These are phyloP conservation scores for Aegilops longissima DNA, from an alignment of 176 grass and related monocot species.

Conservation along the genomic window DNA sequence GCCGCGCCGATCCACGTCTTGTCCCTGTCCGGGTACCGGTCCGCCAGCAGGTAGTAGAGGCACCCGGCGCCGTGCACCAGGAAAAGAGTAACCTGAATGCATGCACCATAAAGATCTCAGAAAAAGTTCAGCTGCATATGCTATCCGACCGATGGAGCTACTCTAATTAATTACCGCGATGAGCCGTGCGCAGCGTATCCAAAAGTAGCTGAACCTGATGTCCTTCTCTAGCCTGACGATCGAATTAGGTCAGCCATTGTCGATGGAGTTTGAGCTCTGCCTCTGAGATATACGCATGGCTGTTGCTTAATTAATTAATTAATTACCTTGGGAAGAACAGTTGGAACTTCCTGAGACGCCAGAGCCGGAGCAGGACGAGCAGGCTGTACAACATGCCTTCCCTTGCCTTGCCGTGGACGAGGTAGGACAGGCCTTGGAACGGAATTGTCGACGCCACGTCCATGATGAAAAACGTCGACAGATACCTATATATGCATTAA, in stretches of 20 bases:
- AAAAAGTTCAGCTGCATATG: not conserved
- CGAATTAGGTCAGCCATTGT: not conserved
- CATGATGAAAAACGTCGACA: slow-evolving; percentile 92
- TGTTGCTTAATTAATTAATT: not conserved
- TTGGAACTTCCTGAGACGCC: slow-evolving; percentile 87
- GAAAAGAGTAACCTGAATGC: slow-evolving; percentile 77
- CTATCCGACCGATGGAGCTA: not conserved
- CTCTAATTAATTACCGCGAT: slow-evolving; percentile 34
- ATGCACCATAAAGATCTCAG: not conserved
- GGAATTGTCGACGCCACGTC: slow-evolving; percentile 92
- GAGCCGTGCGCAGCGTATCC: slow-evolving; percentile 71
- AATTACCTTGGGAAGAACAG: slow-evolving; percentile 81
- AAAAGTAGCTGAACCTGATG: slow-evolving; percentile 99
- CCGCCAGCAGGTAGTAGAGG: slow-evolving; percentile 85
- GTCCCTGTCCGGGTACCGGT: slow-evolving; percentile 67
- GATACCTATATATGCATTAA: slow-evolving; percentile 41
- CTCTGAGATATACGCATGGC: too few relatives aligned
- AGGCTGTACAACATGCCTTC: slow-evolving; percentile 54
- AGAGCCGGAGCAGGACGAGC: slow-evolving; percentile 72
- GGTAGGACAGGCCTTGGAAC: slow-evolving; percentile 69
- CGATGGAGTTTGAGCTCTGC: too few relatives aligned
- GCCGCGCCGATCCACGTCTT: slow-evolving; percentile 93
- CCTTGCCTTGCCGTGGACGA: slow-evolving; percentile 61
- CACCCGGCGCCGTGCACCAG: slow-evolving; percentile 84
- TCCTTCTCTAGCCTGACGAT: slow-evolving; percentile 80